Evolutionary conservation across 306 rosid species (phyloP), one percentile per base, ranked within the genome.

Genomic region (Citrullus mucosospermus): DNA sequence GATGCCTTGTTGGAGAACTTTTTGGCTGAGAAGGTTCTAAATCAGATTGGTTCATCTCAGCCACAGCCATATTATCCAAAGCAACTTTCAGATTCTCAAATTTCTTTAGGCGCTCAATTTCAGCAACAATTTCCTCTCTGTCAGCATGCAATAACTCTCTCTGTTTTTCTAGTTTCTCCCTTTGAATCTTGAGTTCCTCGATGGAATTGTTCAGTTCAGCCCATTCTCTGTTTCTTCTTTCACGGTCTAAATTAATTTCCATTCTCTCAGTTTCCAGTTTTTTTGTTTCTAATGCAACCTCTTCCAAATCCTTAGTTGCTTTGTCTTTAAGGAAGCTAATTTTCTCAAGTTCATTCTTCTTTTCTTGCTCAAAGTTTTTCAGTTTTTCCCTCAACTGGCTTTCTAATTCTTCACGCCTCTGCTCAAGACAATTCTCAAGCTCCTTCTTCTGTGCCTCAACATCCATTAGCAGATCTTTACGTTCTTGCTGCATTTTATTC

Each of bases 331-430:
- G 96, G 85, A 84, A 83, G 74, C 78, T 83, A 74, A 92, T 85
- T 82, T 72, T 18, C 38, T 88, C 89, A 48, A 92, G 88, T 78
- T 92, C 92, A 78, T 78, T 82, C 44, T 88, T 91, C 88, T 90
- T 91, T 78, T 91, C 98, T 81, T 86, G 90, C 87, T 92, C 98
- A 78, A 96, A 92, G 81, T 84, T 80, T 69, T 79, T 77, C 83
- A 88, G 90, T 72, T 84, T 91, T 85, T 90, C 97, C 81, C 80
- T 91, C 88, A 92, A 85, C 80, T 90, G 84, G 81, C 87, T 83
- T 86, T 92, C 99, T 67, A 96, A 86, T 80, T 92, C 99, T 88
- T 91, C 98, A 41, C 91, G 96, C 80, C 96, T 91, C 84, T 88
- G 90, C 82, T 90, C 93, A 80, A 96, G 85, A 59, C 96, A 89